Evolutionary conservation across 495 filamentous ascomycete genomes (phyloP).

Genomic region (Tuber magnatum): DNA sequence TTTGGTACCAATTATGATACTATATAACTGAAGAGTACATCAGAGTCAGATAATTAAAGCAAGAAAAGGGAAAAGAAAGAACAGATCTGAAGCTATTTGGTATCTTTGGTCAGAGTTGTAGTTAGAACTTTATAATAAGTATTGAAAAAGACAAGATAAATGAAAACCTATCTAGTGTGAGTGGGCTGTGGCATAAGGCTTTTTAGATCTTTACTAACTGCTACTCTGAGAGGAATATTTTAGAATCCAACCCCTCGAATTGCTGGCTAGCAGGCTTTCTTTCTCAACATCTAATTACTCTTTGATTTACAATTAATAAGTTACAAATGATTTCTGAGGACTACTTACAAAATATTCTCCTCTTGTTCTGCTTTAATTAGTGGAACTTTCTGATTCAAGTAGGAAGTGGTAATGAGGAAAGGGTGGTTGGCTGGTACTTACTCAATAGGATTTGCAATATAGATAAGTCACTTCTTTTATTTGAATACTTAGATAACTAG

Average conservation of each 20-base stretch:
- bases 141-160: no score
- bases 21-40: no score
- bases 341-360: slow-evolving; percentile 1
- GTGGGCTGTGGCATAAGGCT: no score
- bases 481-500: slow-evolving; percentile 12
- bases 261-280: slow-evolving; percentile 8
- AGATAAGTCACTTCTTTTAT: slow-evolving; percentile 4
- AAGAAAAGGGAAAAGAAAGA: no score
- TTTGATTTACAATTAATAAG: slow-evolving; percentile 8
- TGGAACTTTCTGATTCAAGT: not conserved
- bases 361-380: slow-evolving; percentile 1
- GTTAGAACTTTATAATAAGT: no score
- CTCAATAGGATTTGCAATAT: slow-evolving; percentile 13
- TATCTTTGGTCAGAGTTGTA: no score
- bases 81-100: no score
- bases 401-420: no score
- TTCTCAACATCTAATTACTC: slow-evolving; percentile 1
- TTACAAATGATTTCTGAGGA: slow-evolving; percentile 4
- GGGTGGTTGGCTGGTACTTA: not conserved
- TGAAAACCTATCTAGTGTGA: no score
- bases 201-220: not conserved
- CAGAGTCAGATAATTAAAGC: no score
- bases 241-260: slow-evolving; percentile 4
- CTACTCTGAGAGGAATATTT: not conserved
- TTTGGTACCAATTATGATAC: no score